Percentiles rank a stretch among this genome's conserved stretches.
Evolutionary conservation across 768 basidiomycete genomes (phyloP).

Genomic region (Trametes cubensis): DNA sequence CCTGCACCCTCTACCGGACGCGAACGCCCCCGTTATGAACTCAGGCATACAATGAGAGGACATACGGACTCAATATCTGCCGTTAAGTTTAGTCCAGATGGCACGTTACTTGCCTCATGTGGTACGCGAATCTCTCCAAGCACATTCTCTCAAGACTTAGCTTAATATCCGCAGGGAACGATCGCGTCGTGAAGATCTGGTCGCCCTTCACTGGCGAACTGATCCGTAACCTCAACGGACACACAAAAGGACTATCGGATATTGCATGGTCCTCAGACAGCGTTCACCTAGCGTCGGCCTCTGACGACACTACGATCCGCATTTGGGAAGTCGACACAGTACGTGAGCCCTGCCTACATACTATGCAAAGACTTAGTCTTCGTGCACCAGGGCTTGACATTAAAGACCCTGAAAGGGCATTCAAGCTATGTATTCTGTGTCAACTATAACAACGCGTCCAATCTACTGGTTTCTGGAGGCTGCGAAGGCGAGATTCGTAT

Average conservation of each 20-base stretch:
- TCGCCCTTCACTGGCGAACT: slow-evolving; percentile 78
- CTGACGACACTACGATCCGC: slow-evolving; percentile 87
- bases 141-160: background rate
- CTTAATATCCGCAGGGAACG: slow-evolving; percentile 55
- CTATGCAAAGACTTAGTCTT: too few relatives aligned
- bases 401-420: slow-evolving; percentile 78
- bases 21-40: slow-evolving; percentile 67
- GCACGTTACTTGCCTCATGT: slow-evolving; percentile 81
- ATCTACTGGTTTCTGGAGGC: slow-evolving; percentile 87
- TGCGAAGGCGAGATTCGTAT: slow-evolving; percentile 92
- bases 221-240: slow-evolving; percentile 72
- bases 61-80: slow-evolving; percentile 86
- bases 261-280: slow-evolving; percentile 88
- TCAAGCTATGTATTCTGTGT: slow-evolving; percentile 89
- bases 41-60: slow-evolving; percentile 67
- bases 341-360: slow-evolving; percentile 32
- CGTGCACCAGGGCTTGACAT: slow-evolving; percentile 59
- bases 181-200: slow-evolving; percentile 82
- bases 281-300: slow-evolving; percentile 82
- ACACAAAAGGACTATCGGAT: slow-evolving; percentile 85
- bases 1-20: slow-evolving; percentile 32
- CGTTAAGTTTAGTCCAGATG: slow-evolving; percentile 91
- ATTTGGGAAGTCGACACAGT: slow-evolving; percentile 89
- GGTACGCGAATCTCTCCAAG: slow-evolving; percentile 49
- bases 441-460: slow-evolving; percentile 87